phyloP scores from a whole-genome alignment of 768 basidiomycete species.

The Agaricus sinodeliciosus region DNA sequence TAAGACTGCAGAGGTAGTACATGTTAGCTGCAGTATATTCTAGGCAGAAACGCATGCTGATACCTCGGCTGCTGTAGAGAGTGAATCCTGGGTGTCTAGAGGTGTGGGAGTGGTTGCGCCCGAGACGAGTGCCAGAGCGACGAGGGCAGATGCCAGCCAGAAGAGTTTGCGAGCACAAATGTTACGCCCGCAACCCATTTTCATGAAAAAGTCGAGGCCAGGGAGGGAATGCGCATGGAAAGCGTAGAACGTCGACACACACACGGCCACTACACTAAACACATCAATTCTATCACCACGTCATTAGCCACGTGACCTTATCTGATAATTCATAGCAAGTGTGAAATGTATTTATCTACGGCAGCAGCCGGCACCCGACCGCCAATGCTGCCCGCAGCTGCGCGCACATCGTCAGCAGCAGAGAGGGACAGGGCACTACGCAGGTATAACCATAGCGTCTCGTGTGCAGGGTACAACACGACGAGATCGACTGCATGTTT shows the following conservation, averaged over 20 bases:
- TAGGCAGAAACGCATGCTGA: not conserved
- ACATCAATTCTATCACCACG: slow-evolving; percentile 12
- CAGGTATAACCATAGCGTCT: slow-evolving; percentile 61
- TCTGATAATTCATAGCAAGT: slow-evolving; percentile 9
- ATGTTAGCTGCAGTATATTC: not conserved
- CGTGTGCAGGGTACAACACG: slow-evolving; percentile 44
- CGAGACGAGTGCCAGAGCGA: slow-evolving; percentile 41
- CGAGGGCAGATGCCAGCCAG: slow-evolving; percentile 57
- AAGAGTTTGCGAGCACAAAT: slow-evolving; percentile 37
- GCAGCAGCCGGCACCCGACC: not conserved
- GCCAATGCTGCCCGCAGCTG: slow-evolving; percentile 13
- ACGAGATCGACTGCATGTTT: slow-evolving; percentile 46
- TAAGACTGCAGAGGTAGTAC: not conserved
- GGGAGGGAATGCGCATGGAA: slow-evolving; percentile 4
- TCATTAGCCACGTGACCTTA: slow-evolving; percentile 19
- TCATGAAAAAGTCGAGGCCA: not conserved
- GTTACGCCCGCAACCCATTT: slow-evolving; percentile 21
- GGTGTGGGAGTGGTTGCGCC: slow-evolving; percentile 34
- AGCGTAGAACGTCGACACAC: slow-evolving; percentile 4
- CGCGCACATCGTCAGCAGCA: not conserved
- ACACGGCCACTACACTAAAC: slow-evolving; percentile 15
- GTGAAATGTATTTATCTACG: slow-evolving; percentile 7
- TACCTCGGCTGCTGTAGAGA: slow-evolving; percentile 24
- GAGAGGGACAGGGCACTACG: slow-evolving; percentile 21
- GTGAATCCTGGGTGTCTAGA: slow-evolving; percentile 20